Conservation (phyloP, 768 basidiomycete species). For the Dentipellis fragilis region DNA sequence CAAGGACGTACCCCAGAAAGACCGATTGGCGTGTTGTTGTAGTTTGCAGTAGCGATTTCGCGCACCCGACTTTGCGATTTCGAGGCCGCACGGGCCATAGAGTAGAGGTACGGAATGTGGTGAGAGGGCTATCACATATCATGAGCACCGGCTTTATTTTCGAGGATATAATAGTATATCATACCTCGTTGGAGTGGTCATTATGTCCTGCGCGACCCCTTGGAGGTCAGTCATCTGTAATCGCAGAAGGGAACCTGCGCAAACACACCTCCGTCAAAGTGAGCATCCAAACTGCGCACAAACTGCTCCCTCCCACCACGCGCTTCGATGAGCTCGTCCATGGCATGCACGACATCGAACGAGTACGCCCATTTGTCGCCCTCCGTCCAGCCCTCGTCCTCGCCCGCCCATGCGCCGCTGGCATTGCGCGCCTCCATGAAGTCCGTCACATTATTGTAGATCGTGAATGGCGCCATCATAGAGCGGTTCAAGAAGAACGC, state of each 20-base stretch:
- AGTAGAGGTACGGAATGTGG: slow-evolving; percentile 78
- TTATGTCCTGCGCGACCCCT: slow-evolving; percentile 48
- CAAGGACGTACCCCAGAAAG: slow-evolving; percentile 54
- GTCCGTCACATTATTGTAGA: slow-evolving; percentile 61
- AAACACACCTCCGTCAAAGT: slow-evolving; percentile 35
- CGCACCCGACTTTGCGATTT: slow-evolving; percentile 66
- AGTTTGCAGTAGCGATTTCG: slow-evolving; percentile 51
- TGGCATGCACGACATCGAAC: slow-evolving; percentile 67
- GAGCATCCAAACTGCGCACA: slow-evolving; percentile 53
- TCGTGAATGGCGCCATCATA: slow-evolving; percentile 41
- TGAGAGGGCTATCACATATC: slow-evolving; percentile 53
- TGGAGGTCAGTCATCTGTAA: neutral
- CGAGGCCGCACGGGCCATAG: slow-evolving; percentile 59
- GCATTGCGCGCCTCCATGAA: slow-evolving; percentile 77
- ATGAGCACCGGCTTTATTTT: neutral
- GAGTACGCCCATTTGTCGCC: slow-evolving; percentile 74
- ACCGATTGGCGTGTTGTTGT: slow-evolving; percentile 59
- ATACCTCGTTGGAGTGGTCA: slow-evolving; percentile 72
- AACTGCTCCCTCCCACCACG: slow-evolving; percentile 61
- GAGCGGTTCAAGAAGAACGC: slow-evolving; percentile 48
- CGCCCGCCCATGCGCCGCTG: slow-evolving; percentile 63
- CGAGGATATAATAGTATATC: neutral
- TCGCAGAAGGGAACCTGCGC: too few species aligned
- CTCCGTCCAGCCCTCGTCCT: slow-evolving; percentile 69
- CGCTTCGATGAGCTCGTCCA: slow-evolving; percentile 47